Base-by-base conservation (phyloP, 139 green algal genomes). In the Diplosphaera chodatii region DNA sequence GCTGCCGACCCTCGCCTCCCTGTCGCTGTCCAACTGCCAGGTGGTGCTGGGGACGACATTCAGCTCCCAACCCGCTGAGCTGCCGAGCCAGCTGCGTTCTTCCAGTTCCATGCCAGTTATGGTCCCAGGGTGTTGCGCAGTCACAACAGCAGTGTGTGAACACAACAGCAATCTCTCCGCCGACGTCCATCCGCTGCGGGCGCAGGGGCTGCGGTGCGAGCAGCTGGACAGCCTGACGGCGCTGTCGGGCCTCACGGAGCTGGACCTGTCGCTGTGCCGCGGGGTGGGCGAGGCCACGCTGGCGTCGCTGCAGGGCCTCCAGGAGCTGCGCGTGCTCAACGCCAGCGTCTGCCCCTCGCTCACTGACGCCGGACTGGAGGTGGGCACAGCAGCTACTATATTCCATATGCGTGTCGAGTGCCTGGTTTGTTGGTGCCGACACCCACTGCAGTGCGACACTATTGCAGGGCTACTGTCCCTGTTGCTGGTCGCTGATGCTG, bases 1-100 rank as follows among this genome's bases (percentile, higher is more conserved):
- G 30, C 64, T 68, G 30, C 64, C 64, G 22, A 1, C 1, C 15
- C 64, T 68, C 13, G 30, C 64, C 13, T 55, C 28, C 10, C 22
- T 68, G 21, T 55, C 22, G 31, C 31, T 68, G 30, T 68, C 64
- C 30, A 37, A 21, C 31, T 68, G 64, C 32, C 30, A 68, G 48
- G 48, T 59, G 48, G 37, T 48, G 37, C 37, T 48, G 37, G 10
- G 37, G 10, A 10, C 37, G 37, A n/a, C 37, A 48, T 6, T 48
- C 37, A 48, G 37, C 37, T n/a, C n/a, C n/a, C n/a, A n/a, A n/a
- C n/a, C n/a, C n/a, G n/a, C n/a, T n/a, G n/a, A n/a, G n/a, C n/a
- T n/a, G n/a, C n/a, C n/a, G n/a, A n/a, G n/a, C n/a, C n/a, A n/a
- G n/a, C n/a, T n/a, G n/a, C n/a, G n/a, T n/a, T n/a, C n/a, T n/a